These are phyloP conservation scores for Choanephora cucurbitarum DNA, from an alignment of 371 early-diverging fungal species.

Conservation along the genomic window DNA sequence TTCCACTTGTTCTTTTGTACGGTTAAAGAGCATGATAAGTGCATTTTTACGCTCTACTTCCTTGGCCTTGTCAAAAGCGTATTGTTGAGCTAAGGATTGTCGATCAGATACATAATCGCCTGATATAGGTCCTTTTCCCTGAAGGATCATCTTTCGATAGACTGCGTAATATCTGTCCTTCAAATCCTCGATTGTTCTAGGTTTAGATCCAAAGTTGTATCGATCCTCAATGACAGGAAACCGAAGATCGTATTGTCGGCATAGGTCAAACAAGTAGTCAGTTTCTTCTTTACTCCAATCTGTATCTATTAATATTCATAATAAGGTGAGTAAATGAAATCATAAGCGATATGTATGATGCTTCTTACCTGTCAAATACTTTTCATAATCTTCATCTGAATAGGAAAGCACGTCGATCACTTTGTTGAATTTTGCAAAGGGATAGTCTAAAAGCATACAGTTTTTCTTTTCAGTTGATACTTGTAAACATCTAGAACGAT, in stretches of 20 bases:
- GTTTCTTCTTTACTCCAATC: conserved; percentile 90
- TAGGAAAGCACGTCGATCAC: conserved; percentile 63
- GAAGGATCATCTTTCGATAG: conserved; percentile 51
- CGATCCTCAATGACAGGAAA: conserved; percentile 87
- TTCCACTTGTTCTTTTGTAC: conserved; percentile 80
- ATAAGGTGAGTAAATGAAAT: no score
- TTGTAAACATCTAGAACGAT: no score
- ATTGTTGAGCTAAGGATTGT: conserved; percentile 41
- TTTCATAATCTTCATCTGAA: conserved; percentile 72
- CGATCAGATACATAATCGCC: conserved; percentile 37
- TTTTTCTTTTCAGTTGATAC: neutral
- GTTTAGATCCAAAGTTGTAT: conserved; percentile 54
- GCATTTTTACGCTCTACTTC: conserved; percentile 84
- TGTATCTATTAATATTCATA: conserved; percentile 41
- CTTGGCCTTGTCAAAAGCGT: conserved; percentile 58
- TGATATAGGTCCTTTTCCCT: conserved; percentile 36
- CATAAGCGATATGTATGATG: no score
- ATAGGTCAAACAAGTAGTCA: conserved; percentile 77
- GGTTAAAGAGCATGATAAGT: conserved; percentile 65
- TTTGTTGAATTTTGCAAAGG: conserved; percentile 70
- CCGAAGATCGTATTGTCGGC: conserved; percentile 75
- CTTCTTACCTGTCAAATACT: conserved; percentile 44
- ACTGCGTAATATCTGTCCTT: conserved; percentile 82
- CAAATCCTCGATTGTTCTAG: conserved; percentile 61
- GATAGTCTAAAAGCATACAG: conserved; percentile 31